Evolutionary conservation across 257 asterid genomes (phyloP), one percentile per base, ranked within the genome.

Genomic region (Penstemon barbatus): DNA sequence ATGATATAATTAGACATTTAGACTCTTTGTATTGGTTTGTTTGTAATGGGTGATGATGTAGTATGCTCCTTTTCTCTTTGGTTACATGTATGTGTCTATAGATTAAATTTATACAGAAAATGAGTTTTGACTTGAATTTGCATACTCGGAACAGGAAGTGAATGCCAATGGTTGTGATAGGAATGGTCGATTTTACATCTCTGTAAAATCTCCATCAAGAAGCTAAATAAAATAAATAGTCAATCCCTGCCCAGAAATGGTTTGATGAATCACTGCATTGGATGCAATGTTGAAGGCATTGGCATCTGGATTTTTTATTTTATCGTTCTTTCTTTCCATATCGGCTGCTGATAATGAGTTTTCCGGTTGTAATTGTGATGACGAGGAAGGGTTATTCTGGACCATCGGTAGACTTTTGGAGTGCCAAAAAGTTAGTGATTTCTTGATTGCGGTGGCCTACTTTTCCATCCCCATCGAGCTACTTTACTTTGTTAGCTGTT

Each of bases 401-500:
- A 85, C 84, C 79, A 67, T 79, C 5, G 93, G 86, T 6, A 78
- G 54, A 68, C 83, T 94, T 57, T 42, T 86, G 50, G 93, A 85
- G 71, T 82, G 85, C 79, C 99, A 94, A 72, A 85, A 79, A 74
- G 89, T 81, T 43, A 76, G 99, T 40, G 99, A 94, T 71, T 87
- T 94, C 74, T 70, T 89, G 82, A 94, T 91, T 61, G 96, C 96
- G 1, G 87, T 94, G 57, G 99, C 99, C 58, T 94, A 94, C 79
- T 94, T 94, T 67, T 91, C 99, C 4, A 94, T 94, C 75, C 99
- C 99, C 0, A 71, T 94, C 45, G 99, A 94, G 93, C 89, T 94
- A 11, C 87, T 94, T 50, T 94, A 89, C 82, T 94, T 94, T 61
- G 81, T 91, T 33, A 89, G 93, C 82, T 89, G 92, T 81, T 81